Evolutionary conservation across 768 basidiomycete species (phyloP).

Genomic region (Termitomyces sp.): DNA sequence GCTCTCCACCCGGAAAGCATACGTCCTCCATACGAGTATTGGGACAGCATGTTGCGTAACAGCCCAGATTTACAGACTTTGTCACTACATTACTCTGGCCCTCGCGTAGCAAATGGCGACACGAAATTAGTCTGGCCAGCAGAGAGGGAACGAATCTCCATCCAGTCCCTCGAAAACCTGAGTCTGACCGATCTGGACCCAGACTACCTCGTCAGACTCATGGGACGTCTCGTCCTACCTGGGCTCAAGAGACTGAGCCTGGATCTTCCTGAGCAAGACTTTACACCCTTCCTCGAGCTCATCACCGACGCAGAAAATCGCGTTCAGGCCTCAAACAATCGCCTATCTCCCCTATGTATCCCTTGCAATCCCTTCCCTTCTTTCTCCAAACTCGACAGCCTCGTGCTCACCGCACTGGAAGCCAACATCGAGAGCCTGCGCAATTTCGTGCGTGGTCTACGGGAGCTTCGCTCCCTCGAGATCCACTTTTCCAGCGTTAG

Average conservation of each 20-base stretch:
- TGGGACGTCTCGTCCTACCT: constrained; percentile 43
- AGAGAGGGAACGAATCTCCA: constrained; percentile 24
- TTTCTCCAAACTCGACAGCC: constrained; percentile 26
- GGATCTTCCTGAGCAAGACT: constrained; percentile 52
- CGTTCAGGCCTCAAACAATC: neutral
- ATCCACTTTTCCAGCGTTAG: constrained; percentile 34
- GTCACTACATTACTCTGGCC: constrained; percentile 56
- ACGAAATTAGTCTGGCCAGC: constrained; percentile 30
- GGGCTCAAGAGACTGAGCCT: constrained; percentile 37
- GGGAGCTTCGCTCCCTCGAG: constrained; percentile 31
- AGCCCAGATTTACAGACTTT: constrained; percentile 43
- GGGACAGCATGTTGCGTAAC: constrained; percentile 46
- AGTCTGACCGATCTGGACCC: constrained; percentile 51
- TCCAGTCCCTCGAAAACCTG: constrained; percentile 37
- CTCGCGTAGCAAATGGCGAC: constrained; percentile 28
- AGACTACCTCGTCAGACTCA: constrained; percentile 41
- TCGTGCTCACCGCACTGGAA: constrained; percentile 37
- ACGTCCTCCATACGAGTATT: constrained; percentile 47
- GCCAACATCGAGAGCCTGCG: constrained; percentile 29
- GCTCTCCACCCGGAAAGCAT: constrained; percentile 56
- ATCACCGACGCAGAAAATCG: constrained; percentile 18
- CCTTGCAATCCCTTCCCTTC: constrained; percentile 23
- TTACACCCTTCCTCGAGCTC: constrained; percentile 37
- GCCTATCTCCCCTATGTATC: neutral
- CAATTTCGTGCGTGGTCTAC: constrained; percentile 27